A percentile compares a stretch with the other conserved stretches of the same genome.
Conservation (phyloP, 371 early-diverging fungal genomes). For the Amoeboradix gromovi region DNA sequence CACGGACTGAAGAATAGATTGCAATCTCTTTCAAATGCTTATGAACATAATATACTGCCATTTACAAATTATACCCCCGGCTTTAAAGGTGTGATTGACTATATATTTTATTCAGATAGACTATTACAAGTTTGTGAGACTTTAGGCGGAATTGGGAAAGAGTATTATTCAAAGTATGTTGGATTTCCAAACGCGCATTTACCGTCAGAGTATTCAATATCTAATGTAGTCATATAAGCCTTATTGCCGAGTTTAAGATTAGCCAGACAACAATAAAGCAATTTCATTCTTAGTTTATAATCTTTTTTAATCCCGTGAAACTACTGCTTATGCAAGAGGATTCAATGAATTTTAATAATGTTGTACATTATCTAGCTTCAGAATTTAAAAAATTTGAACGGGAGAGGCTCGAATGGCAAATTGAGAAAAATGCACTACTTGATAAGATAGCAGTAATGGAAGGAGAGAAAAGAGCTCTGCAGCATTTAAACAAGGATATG, state of each 20-base stretch:
- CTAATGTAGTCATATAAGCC: conserved; percentile 14
- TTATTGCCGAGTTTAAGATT: conserved; percentile 3
- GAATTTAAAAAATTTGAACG: neutral
- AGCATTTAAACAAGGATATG: neutral
- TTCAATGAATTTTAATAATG: neutral
- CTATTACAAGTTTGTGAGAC: conserved; percentile 46
- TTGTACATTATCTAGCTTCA: neutral
- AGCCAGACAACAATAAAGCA: neutral
- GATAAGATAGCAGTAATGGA: neutral
- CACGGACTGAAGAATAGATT: conserved; percentile 1
- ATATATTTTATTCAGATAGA: conserved; percentile 67
- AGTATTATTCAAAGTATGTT: conserved; percentile 36
- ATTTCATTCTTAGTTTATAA: neutral
- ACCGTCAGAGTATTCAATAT: conserved; percentile 41
- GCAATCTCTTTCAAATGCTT: neutral
- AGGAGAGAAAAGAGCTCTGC: neutral
- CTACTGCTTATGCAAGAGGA: neutral
- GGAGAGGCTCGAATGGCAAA: neutral
- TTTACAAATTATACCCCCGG: conserved; percentile 84
- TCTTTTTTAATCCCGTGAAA: too few relatives aligned
- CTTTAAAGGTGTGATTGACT: conserved; percentile 82
- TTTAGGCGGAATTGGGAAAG: conserved; percentile 49
- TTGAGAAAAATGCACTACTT: neutral
- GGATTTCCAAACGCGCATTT: conserved; percentile 85
- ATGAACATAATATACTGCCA: conserved; percentile 10